Conservation (phyloP, 768 basidiomycete species). For the Suillus decipiens region DNA sequence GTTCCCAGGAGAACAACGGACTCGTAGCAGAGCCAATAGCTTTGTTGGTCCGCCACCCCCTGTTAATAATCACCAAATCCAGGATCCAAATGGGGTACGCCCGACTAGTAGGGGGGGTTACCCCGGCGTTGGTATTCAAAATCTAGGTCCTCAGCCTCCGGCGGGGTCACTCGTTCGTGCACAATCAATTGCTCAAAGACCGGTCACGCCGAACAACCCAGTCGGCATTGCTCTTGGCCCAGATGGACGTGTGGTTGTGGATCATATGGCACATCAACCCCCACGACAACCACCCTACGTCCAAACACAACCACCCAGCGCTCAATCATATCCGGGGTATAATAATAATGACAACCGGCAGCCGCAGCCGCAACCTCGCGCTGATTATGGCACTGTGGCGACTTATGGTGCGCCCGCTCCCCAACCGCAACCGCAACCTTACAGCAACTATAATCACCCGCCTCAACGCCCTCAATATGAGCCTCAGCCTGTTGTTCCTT, state of each 20-base stretch:
- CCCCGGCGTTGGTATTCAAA: conserved; percentile 80
- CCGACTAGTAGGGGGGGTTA: conserved; percentile 68
- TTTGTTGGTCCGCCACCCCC: conserved; percentile 35
- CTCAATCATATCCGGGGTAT: conserved; percentile 24
- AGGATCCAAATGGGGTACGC: conserved; percentile 46
- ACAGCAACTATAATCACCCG: conserved; percentile 17
- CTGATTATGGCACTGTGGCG: conserved; percentile 21
- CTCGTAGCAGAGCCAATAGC: conserved; percentile 57
- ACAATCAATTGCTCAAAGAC: conserved; percentile 36
- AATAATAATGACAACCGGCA: conserved; percentile 30
- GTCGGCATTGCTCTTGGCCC: conserved; percentile 84
- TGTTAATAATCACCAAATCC: conserved; percentile 29
- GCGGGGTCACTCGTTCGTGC: conserved; percentile 15
- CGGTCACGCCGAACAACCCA: conserved; percentile 74
- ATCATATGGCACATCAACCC: conserved; percentile 66
- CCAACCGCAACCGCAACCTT: conserved; percentile 12
- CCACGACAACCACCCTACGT: conserved; percentile 18
- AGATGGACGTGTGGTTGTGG: conserved; percentile 76
- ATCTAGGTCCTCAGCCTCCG: conserved; percentile 62
- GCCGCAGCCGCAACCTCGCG: conserved; percentile 38
- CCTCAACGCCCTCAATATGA: conserved; percentile 26
- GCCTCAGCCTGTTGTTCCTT: conserved; percentile 19
- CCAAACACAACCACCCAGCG: conserved; percentile 1
- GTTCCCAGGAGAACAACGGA: conserved; percentile 82
- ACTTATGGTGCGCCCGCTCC: conserved; percentile 16